Percentiles rank a stretch among this genome's conserved stretches.
Evolutionary conservation across 2,329 filamentous ascomycete genomes (phyloP).

Genomic region (Penicillium sumatraense): DNA sequence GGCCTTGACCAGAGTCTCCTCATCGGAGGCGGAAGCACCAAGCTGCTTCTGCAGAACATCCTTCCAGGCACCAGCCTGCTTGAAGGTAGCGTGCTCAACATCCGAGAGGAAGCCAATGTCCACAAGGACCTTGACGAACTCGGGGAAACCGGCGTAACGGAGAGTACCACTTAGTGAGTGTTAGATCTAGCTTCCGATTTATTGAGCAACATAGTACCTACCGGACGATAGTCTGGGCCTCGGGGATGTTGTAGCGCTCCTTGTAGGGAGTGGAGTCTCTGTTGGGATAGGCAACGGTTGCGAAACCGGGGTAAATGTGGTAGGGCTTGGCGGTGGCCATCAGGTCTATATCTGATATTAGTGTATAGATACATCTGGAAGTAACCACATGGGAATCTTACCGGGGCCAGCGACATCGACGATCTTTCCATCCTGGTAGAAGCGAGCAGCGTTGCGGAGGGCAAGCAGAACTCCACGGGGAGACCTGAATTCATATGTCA

Average conservation of each 20-base stretch:
- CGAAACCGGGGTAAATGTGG: constrained; percentile 84
- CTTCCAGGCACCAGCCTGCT: constrained; percentile 75
- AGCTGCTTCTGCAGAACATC: constrained; percentile 81
- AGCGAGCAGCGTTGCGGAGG: constrained; percentile 81
- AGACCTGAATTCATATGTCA: constrained; percentile 11
- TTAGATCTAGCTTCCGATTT: background rate
- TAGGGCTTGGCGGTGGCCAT: constrained; percentile 91
- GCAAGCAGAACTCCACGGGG: constrained; percentile 84
- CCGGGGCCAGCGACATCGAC: constrained; percentile 65
- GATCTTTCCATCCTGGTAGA: constrained; percentile 78
- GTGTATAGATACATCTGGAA: background rate
- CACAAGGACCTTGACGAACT: constrained; percentile 85
- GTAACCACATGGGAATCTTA: background rate
- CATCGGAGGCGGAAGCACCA: constrained; percentile 68
- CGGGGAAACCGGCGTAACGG: constrained; percentile 85
- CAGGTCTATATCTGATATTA: constrained; percentile 52
- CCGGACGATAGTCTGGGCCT: constrained; percentile 83
- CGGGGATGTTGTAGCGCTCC: constrained; percentile 88
- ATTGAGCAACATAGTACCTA: background rate
- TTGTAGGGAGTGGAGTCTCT: constrained; percentile 85
- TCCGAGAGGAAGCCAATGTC: constrained; percentile 89
- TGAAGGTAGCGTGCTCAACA: constrained; percentile 66
- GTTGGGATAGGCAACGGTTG: constrained; percentile 93
- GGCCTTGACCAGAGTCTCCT: constrained; percentile 69
- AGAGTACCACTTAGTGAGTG: constrained; percentile 65